Evolutionary conservation across 1,284 basidiomycete genomes (phyloP).

Genomic region (Papiliotrema terrestris): DNA sequence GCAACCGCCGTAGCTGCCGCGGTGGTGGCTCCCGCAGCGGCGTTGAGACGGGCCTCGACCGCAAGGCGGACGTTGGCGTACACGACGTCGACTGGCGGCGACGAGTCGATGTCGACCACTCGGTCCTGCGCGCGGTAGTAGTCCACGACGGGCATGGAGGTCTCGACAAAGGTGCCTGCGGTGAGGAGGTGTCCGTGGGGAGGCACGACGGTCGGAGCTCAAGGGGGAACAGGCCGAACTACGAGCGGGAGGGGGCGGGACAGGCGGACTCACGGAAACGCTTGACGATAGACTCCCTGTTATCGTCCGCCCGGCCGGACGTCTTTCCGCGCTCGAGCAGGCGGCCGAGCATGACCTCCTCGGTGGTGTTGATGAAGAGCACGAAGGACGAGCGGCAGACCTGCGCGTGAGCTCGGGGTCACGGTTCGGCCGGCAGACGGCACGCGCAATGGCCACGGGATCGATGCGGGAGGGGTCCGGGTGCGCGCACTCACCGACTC

Average conservation of each 20-base stretch:
- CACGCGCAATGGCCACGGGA: too few species aligned
- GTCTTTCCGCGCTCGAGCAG: conserved; percentile 89
- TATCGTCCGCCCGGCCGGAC: conserved; percentile 93
- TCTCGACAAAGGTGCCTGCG: conserved; percentile 79
- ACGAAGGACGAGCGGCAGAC: conserved; percentile 77
- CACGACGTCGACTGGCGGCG: conserved; percentile 68
- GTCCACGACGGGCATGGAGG: conserved; percentile 95
- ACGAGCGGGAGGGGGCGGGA: too few species aligned
- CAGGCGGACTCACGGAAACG: conserved; percentile 77
- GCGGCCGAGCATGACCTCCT: conserved; percentile 82
- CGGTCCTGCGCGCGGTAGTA: conserved; percentile 70
- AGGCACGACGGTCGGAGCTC: too few species aligned
- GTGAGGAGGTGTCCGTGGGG: background rate
- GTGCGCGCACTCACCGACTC: conserved; percentile 61
- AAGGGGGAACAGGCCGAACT: too few species aligned
- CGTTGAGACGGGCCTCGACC: conserved; percentile 50
- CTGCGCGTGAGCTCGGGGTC: conserved; percentile 46
- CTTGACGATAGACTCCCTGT: conserved; percentile 91
- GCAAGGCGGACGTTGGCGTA: conserved; percentile 60
- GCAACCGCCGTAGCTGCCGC: too few species aligned
- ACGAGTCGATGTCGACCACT: conserved; percentile 81
- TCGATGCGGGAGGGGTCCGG: too few species aligned
- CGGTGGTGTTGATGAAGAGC: conserved; percentile 84
- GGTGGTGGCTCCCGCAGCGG: too few species aligned
- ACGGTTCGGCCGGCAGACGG: background rate